A percentile compares a stretch with the other conserved stretches of the same genome.
Conservation (phyloP, 2,329 filamentous ascomycete species). For the Alternaria consortialis region DNA sequence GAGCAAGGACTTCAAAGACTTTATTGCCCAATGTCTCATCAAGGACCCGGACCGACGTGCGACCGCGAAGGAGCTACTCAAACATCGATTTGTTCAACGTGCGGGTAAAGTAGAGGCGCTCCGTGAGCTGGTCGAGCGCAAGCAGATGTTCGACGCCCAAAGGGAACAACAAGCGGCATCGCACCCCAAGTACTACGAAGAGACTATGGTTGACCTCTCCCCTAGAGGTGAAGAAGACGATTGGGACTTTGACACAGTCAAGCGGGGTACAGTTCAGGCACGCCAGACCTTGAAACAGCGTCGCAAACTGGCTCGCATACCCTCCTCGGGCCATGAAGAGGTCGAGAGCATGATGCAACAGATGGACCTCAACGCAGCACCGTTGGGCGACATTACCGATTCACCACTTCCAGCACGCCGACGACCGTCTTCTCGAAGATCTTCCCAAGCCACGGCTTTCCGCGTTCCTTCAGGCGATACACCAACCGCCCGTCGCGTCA, state of each 20-base stretch:
- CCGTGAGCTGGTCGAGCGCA: slow-evolving; percentile 85
- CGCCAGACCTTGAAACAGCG: slow-evolving; percentile 59
- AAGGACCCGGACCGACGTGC: slow-evolving; percentile 89
- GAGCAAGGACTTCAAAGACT: slow-evolving; percentile 92
- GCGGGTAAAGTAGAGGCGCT: slow-evolving; percentile 89
- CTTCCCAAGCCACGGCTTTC: slow-evolving; percentile 52
- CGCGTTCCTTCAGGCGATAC: slow-evolving; percentile 48
- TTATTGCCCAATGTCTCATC: slow-evolving; percentile 86
- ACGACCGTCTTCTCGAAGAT: slow-evolving; percentile 45
- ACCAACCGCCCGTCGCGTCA: slow-evolving; percentile 57
- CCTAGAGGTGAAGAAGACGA: slow-evolving; percentile 77
- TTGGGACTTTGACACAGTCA: slow-evolving; percentile 96
- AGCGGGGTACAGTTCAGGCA: slow-evolving; percentile 68
- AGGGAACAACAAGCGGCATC: slow-evolving; percentile 64
- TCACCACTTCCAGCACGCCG: slow-evolving; percentile 42
- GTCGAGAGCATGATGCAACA: slow-evolving; percentile 50
- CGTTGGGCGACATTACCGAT: slow-evolving; percentile 53
- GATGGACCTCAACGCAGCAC: slow-evolving; percentile 57
- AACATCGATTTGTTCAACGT: slow-evolving; percentile 85
- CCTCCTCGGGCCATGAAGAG: slow-evolving; percentile 49
- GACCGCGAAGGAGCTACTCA: slow-evolving; percentile 84
- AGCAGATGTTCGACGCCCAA: slow-evolving; percentile 81
- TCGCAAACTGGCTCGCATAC: slow-evolving; percentile 57
- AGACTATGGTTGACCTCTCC: slow-evolving; percentile 80
- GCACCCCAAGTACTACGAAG: slow-evolving; percentile 88